A percentile compares a stretch with the other conserved stretches of the same genome.
Evolutionary conservation across 2,329 filamentous ascomycete species (phyloP).

Genomic region (Hysterium pulicare): DNA sequence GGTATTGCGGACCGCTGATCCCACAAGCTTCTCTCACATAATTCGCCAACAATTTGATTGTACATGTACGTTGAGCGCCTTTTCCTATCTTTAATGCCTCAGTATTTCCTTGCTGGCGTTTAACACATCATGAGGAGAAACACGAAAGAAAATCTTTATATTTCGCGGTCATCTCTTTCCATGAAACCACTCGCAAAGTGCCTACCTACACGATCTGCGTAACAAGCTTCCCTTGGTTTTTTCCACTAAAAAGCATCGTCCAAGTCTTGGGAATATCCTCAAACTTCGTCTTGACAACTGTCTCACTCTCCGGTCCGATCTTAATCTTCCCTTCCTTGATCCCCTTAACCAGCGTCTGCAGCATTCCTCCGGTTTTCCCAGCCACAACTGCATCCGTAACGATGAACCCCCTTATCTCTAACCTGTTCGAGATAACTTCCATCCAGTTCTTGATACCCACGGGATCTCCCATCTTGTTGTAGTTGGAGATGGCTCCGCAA

Average conservation of each 20-base stretch:
- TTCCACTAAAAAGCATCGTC: constrained; percentile 47
- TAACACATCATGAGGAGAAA: too few relatives aligned
- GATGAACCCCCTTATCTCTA: constrained; percentile 45
- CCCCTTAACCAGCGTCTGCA: constrained; percentile 21
- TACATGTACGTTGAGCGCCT: too few relatives aligned
- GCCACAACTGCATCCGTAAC: constrained; percentile 37
- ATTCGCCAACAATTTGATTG: too few relatives aligned
- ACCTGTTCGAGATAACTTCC: constrained; percentile 40
- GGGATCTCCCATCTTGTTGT: constrained; percentile 35
- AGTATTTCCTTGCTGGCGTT: too few relatives aligned
- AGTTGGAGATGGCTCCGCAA: constrained; percentile 44
- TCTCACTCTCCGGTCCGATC: constrained; percentile 45
- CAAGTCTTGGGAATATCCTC: constrained; percentile 51
- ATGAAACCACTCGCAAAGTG: too few relatives aligned
- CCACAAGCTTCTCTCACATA: too few relatives aligned
- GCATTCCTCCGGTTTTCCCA: constrained; percentile 24
- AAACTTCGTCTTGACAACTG: constrained; percentile 45
- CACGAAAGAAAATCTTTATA: too few relatives aligned
- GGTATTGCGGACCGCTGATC: too few relatives aligned
- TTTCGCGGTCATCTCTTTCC: too few relatives aligned
- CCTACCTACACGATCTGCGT: constrained; percentile 37
- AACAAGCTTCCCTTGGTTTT: constrained; percentile 48
- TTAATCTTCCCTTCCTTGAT: constrained; percentile 47
- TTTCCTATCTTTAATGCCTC: too few relatives aligned
- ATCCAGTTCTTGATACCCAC: constrained; percentile 43